These are phyloP conservation scores for Coemansia sp. DNA, from an alignment of 192 early-diverging fungal genomes.

Conservation along the genomic window DNA sequence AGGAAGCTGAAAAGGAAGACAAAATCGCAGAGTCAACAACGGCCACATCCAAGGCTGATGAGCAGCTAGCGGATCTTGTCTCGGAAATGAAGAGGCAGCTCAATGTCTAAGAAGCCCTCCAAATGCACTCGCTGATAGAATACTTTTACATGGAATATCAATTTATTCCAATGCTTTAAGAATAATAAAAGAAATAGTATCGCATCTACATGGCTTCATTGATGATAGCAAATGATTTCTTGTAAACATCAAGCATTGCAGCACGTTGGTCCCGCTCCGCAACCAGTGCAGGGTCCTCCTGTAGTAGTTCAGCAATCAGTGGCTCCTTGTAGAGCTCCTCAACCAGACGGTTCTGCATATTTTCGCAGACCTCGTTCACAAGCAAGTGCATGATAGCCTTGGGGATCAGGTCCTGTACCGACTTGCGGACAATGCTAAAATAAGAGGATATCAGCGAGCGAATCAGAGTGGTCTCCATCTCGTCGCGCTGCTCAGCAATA, in stretches of 20 bases:
- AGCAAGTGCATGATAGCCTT: slow-evolving; percentile 82
- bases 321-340: slow-evolving; percentile 71
- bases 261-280: slow-evolving; percentile 74
- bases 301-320: slow-evolving; percentile 66
- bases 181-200: neutral
- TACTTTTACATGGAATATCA: neutral
- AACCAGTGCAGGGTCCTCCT: slow-evolving; percentile 71
- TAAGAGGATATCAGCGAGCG: slow-evolving; percentile 77
- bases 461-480: slow-evolving; percentile 76
- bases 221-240: slow-evolving; percentile 68
- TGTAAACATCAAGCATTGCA: slow-evolving; percentile 74
- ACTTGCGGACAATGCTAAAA: slow-evolving; percentile 77
- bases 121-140: neutral
- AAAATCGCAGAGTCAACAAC: slow-evolving; percentile 12
- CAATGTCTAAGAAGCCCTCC: slow-evolving; percentile 17
- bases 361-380: slow-evolving; percentile 71
- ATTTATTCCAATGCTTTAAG: neutral
- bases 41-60: slow-evolving; percentile 30
- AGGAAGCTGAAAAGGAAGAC: slow-evolving; percentile 7
- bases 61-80: slow-evolving; percentile 47
- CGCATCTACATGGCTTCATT: slow-evolving; percentile 49
- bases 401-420: slow-evolving; percentile 76
- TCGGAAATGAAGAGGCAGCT: slow-evolving; percentile 50
- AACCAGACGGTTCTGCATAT: slow-evolving; percentile 75
- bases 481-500: slow-evolving; percentile 61